A percentile compares a stretch with the other conserved stretches of the same genome.
Evolutionary conservation across 148 eudicot species (phyloP).

Genomic region (Fagopyrum esculentum): DNA sequence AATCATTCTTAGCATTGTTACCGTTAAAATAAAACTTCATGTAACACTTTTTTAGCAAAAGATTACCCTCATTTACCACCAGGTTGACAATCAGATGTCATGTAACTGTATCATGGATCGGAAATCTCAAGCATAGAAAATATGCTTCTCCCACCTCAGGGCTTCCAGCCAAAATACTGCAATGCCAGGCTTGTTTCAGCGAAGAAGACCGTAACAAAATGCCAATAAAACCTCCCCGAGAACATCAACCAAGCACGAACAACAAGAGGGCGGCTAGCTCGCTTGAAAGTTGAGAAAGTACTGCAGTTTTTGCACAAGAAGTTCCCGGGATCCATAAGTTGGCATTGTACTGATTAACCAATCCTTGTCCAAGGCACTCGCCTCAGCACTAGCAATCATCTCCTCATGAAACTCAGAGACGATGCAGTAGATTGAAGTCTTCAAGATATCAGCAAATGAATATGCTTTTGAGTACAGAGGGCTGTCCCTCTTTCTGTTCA

Average conservation of each 20-base stretch:
- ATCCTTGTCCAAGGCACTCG: constrained; percentile 66
- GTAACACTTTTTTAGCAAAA: not conserved
- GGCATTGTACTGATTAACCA: constrained; percentile 58
- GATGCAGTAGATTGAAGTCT: constrained; percentile 65
- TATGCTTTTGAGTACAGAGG: constrained; percentile 65
- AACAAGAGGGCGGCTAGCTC: constrained; percentile 20
- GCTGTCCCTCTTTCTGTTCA: constrained; percentile 54
- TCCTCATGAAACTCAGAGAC: constrained; percentile 72
- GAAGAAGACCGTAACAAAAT: not conserved
- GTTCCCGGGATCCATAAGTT: constrained; percentile 58
- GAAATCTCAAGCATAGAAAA: not conserved
- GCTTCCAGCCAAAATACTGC: not conserved
- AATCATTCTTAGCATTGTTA: not conserved
- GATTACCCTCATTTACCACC: constrained; percentile 2
- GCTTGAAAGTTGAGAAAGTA: constrained; percentile 69
- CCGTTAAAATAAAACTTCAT: not conserved
- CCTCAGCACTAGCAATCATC: constrained; percentile 58
- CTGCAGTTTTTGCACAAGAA: constrained; percentile 56
- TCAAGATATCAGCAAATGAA: constrained; percentile 71
- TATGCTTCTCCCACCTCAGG: not conserved
- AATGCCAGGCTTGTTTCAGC: not conserved
- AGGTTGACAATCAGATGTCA: not conserved
- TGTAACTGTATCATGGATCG: not conserved
- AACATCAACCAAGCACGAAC: not conserved
- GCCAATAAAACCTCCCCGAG: not conserved